Evolutionary conservation across 345 rosid genomes (phyloP).

Genomic region (Citrus trifoliata): DNA sequence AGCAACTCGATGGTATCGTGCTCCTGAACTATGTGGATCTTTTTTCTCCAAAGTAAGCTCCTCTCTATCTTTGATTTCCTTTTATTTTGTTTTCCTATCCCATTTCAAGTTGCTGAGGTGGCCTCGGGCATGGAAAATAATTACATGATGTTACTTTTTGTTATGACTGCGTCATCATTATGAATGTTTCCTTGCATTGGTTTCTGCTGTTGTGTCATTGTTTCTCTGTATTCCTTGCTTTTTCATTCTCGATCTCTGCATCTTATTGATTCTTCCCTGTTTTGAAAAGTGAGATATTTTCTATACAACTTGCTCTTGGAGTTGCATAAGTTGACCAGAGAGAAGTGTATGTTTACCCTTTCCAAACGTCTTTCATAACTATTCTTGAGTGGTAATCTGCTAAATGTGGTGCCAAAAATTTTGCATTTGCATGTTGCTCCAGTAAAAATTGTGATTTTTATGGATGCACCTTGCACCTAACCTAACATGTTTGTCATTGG

Average conservation of each 20-base stretch:
- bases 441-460: not conserved
- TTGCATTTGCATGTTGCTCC: not conserved
- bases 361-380: not conserved
- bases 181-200: not conserved
- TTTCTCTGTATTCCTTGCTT: not conserved
- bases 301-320: not conserved
- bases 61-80: not conserved
- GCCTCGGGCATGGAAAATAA: not conserved
- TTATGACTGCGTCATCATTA: not conserved
- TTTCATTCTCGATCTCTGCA: not conserved
- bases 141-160: not conserved
- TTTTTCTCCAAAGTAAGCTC: constrained; percentile 91
- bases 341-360: not conserved
- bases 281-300: not conserved
- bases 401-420: not conserved
- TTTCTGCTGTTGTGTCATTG: not conserved
- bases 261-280: not conserved
- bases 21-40: constrained; percentile 98
- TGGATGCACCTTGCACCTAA: not conserved
- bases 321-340: not conserved
- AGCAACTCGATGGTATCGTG: constrained; percentile 99
- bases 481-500: not conserved
- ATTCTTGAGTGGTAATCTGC: not conserved
- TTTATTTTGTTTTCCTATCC: constrained; percentile 1
- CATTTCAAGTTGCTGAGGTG: constrained; percentile 6